A percentile compares a stretch with the other conserved stretches of the same genome.
These are phyloP conservation scores for Basipetospora chlamydospora DNA, from an alignment of 2,329 filamentous ascomycete species.

Conservation along the genomic window DNA sequence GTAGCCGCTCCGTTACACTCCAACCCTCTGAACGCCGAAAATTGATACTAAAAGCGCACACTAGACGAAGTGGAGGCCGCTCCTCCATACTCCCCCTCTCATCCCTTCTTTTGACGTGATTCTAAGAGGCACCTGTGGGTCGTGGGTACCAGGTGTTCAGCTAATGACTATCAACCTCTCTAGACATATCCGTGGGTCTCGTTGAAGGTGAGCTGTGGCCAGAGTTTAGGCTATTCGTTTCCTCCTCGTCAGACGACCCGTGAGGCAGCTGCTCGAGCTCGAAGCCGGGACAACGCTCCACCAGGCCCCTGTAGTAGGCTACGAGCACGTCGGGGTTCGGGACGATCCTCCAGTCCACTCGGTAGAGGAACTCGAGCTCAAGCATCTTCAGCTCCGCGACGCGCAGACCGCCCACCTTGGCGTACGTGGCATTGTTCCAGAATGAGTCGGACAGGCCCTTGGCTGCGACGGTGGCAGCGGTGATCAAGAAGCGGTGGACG, in stretches of 20 bases:
- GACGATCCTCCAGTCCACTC: constrained; percentile 93
- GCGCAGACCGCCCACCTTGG: constrained; percentile 82
- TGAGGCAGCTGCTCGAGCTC: constrained; percentile 25
- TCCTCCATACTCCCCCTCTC: no score
- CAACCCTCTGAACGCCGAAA: no score
- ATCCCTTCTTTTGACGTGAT: no score
- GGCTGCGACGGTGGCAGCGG: constrained; percentile 84
- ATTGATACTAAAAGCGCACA: no score
- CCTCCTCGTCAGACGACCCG: neutral
- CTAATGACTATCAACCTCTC: no score
- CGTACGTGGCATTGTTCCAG: constrained; percentile 97
- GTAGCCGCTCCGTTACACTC: no score
- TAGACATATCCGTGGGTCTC: no score
- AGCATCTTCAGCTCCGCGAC: constrained; percentile 78
- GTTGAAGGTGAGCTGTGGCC: no score
- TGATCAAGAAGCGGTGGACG: constrained; percentile 93
- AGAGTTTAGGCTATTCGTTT: neutral
- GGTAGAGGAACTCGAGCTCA: constrained; percentile 83
- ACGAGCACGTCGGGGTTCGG: constrained; percentile 86
- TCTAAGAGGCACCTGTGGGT: no score
- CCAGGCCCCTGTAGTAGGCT: constrained; percentile 81
- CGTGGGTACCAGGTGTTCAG: no score
- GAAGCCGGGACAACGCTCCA: constrained; percentile 50
- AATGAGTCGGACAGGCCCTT: constrained; percentile 95
- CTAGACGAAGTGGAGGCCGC: no score